Conservation (phyloP, 495 filamentous ascomycete species). For the Annulohypoxylon nitens region DNA sequence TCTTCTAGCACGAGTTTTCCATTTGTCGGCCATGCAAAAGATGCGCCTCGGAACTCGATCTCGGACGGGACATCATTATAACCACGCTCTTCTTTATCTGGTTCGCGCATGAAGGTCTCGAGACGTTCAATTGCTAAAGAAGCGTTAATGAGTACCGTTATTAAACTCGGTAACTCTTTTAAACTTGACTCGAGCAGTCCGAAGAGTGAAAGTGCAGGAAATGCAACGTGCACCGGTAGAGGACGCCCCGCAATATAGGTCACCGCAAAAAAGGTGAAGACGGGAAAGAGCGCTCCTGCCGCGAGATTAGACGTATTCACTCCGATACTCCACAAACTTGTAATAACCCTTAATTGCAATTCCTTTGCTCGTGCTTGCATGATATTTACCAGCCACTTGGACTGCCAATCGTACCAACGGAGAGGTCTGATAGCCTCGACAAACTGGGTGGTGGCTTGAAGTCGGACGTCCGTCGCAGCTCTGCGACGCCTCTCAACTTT, state of each 20-base stretch:
- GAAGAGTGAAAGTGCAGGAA: constrained; percentile 84
- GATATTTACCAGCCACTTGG: constrained; percentile 78
- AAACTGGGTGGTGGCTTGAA: constrained; percentile 82
- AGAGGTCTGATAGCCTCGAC: constrained; percentile 87
- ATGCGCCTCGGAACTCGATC: constrained; percentile 71
- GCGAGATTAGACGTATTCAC: constrained; percentile 74
- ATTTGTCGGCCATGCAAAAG: constrained; percentile 82
- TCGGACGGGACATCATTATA: constrained; percentile 43
- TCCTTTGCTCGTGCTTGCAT: constrained; percentile 78
- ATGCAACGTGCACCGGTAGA: constrained; percentile 81
- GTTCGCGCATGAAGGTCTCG: constrained; percentile 85
- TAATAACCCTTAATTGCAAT: constrained; percentile 73
- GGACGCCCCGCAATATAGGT: constrained; percentile 73
- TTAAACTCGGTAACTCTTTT: constrained; percentile 76
- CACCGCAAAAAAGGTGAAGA: constrained; percentile 82
- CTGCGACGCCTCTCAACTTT: constrained; percentile 74
- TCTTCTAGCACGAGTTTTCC: constrained; percentile 70
- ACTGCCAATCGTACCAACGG: constrained; percentile 90
- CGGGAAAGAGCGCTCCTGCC: constrained; percentile 78
- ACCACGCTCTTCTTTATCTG: constrained; percentile 69
- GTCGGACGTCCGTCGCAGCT: constrained; percentile 74
- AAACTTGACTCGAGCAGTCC: constrained; percentile 76
- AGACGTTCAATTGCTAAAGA: constrained; percentile 81
- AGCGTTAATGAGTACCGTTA: constrained; percentile 79
- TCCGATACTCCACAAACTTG: constrained; percentile 68